Conservation (phyloP, 2,329 filamentous ascomycete genomes). For the Aspergillus sp. region DNA sequence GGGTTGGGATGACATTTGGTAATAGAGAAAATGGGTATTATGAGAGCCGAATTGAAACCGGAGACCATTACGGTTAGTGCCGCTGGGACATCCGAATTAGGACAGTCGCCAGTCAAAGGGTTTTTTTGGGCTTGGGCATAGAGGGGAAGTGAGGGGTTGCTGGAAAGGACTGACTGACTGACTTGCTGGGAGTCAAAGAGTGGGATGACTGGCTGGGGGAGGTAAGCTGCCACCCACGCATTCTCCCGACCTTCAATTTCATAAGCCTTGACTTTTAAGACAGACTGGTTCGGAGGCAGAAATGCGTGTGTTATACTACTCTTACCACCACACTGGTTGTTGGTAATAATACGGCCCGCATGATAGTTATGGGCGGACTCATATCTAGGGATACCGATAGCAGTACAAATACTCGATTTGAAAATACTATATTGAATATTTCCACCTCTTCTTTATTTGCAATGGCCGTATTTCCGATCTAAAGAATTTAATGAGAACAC, state of each 20-base stretch:
- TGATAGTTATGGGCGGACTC: background rate
- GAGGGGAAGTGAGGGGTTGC: constrained; percentile 3
- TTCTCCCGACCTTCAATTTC: background rate
- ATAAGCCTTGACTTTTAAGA: no score
- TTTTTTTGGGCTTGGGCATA: background rate
- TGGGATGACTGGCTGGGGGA: background rate
- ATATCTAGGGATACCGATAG: background rate
- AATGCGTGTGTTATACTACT: background rate
- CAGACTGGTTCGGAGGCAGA: background rate
- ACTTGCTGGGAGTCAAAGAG: background rate
- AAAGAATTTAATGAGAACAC: background rate
- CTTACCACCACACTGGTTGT: background rate
- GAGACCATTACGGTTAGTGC: constrained; percentile 2
- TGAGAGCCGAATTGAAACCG: background rate
- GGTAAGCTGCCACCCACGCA: background rate
- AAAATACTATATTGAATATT: no score
- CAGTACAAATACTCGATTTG: no score
- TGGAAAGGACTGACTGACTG: background rate
- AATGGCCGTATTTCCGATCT: background rate
- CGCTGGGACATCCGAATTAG: background rate
- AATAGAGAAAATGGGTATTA: background rate
- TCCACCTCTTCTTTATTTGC: background rate
- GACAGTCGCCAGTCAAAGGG: background rate
- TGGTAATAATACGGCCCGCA: background rate
- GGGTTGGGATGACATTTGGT: background rate